These are phyloP conservation scores for Hirschioporus abietinus DNA, from an alignment of 768 basidiomycete genomes.

Conservation along the genomic window DNA sequence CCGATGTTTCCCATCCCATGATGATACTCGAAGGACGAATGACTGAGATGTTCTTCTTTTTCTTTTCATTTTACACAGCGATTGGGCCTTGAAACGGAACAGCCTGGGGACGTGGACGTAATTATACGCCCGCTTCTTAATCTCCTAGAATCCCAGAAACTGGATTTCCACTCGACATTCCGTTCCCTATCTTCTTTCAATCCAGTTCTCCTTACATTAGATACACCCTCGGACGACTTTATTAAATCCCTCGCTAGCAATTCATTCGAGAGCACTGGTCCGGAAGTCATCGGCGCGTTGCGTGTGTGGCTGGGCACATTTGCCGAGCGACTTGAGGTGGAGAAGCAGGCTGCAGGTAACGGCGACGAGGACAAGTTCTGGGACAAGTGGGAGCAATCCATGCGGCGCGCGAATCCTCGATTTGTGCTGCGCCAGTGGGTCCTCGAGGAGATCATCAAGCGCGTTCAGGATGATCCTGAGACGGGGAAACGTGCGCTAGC, in stretches of 20 bases:
- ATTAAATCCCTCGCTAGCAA: slow-evolving; percentile 13
- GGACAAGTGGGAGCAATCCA: slow-evolving; percentile 41
- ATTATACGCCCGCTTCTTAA: slow-evolving; percentile 68
- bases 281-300: slow-evolving; percentile 47
- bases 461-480: slow-evolving; percentile 59
- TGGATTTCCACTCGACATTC: slow-evolving; percentile 92
- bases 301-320: slow-evolving; percentile 61
- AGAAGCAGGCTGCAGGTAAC: slow-evolving; percentile 41
- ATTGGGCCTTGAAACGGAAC: slow-evolving; percentile 62
- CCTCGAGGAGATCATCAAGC: slow-evolving; percentile 84
- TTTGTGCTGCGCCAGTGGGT: slow-evolving; percentile 96
- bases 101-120: slow-evolving; percentile 50
- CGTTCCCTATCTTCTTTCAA: slow-evolving; percentile 63
- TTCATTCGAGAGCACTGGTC: slow-evolving; percentile 9
- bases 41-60: background rate
- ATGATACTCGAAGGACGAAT: background rate
- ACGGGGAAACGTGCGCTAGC: slow-evolving; percentile 65
- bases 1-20: background rate
- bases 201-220: slow-evolving; percentile 26
- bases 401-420: slow-evolving; percentile 71
- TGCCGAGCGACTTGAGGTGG: slow-evolving; percentile 49
- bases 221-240: slow-evolving; percentile 6
- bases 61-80: slow-evolving; percentile 39
- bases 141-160: slow-evolving; percentile 60
- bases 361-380: slow-evolving; percentile 27